Evolutionary conservation across 805 yeast genomes (phyloP).

Genomic region (Yarrowia yakushimensis): DNA sequence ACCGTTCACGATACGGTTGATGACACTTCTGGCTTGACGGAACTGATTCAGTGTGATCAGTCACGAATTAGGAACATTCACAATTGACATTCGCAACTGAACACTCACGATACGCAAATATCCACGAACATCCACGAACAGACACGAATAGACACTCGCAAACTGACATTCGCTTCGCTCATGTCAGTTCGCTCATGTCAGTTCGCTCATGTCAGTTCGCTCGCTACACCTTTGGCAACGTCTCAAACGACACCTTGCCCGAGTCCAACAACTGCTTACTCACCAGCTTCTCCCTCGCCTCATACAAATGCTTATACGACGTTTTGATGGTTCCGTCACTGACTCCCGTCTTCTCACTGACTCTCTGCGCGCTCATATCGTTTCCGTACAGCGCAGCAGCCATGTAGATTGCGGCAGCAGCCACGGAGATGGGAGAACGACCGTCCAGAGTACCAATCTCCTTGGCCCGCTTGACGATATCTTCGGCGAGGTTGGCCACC

Average conservation of each 20-base stretch:
- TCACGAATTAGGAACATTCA: too few species aligned
- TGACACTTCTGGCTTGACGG: too few species aligned
- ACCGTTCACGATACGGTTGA: too few species aligned
- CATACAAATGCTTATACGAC: constrained; percentile 76
- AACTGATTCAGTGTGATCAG: too few species aligned
- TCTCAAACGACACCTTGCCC: constrained; percentile 59
- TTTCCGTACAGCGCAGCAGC: constrained; percentile 84
- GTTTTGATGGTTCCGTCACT: constrained; percentile 97
- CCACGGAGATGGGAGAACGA: constrained; percentile 93
- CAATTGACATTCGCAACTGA: too few species aligned
- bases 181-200: too few species aligned
- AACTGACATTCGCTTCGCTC: too few species aligned
- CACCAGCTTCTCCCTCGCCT: constrained; percentile 66
- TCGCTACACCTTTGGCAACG: constrained; percentile 38
- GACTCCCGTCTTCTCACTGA: constrained; percentile 91
- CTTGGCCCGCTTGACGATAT: constrained; percentile 83
- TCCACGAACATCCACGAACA: too few species aligned
- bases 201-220: not conserved
- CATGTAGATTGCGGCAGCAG: constrained; percentile 95
- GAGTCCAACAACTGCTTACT: constrained; percentile 71
- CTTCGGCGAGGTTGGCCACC: constrained; percentile 88
- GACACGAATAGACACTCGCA: too few species aligned
- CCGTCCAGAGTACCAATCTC: constrained; percentile 94
- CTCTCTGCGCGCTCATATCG: constrained; percentile 69
- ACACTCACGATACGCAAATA: too few species aligned